These are phyloP conservation scores for Eremothecium cymbalariae DNA, from an alignment of 1,139 yeast species.

Conservation along the genomic window DNA sequence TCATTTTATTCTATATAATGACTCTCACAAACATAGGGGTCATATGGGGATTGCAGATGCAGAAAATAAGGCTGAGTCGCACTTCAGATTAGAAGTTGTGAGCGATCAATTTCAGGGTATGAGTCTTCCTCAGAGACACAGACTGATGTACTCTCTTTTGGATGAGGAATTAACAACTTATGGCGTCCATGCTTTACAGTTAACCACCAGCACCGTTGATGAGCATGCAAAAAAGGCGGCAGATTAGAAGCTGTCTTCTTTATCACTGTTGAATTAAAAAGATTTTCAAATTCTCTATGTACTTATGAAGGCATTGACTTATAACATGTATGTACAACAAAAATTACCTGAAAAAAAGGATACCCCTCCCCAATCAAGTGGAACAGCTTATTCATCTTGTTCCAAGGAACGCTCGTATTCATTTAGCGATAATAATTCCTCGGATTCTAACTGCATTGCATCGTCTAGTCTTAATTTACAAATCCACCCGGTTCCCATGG, in stretches of 20 bases:
- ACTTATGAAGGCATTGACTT: too few species aligned
- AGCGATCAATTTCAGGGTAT: slow-evolving; percentile 63
- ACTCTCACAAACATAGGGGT: slow-evolving; percentile 81
- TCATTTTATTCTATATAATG: slow-evolving; percentile 56
- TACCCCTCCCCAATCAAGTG: too few species aligned
- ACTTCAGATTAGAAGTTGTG: slow-evolving; percentile 65
- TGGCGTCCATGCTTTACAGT: slow-evolving; percentile 85
- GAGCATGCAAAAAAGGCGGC: slow-evolving; percentile 40
- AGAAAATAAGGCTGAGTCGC: slow-evolving; percentile 70
- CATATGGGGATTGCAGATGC: slow-evolving; percentile 80
- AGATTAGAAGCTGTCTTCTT: too few species aligned
- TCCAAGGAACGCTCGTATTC: slow-evolving; percentile 59
- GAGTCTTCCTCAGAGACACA: slow-evolving; percentile 66
- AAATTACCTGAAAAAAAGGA: too few species aligned
- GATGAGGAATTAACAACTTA: slow-evolving; percentile 60
- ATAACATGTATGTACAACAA: too few species aligned
- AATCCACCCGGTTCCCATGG: slow-evolving; percentile 92
- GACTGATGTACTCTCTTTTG: slow-evolving; percentile 61
- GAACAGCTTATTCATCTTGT: slow-evolving; percentile 36
- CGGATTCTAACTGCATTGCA: slow-evolving; percentile 28
- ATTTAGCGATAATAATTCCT: slow-evolving; percentile 43
- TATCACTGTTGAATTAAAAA: too few species aligned
- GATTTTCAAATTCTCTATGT: too few species aligned
- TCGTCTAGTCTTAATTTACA: slow-evolving; percentile 45
- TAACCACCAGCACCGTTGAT: slow-evolving; percentile 68